Evolutionary conservation across 148 eudicot genomes (phyloP).

Genomic region (Bassia scoparia): DNA sequence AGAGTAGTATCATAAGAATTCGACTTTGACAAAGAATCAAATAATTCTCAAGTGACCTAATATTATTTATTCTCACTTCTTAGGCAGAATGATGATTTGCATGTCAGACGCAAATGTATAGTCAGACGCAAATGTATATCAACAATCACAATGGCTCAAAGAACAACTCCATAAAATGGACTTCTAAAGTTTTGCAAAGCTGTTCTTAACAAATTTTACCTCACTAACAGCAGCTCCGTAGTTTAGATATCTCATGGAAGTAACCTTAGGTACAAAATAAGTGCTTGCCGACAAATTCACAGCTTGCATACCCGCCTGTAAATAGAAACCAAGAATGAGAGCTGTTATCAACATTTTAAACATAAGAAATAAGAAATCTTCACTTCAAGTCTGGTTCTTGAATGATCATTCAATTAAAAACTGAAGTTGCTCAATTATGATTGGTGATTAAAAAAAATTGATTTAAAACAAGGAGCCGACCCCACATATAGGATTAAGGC

Average conservation of each 20-base stretch:
- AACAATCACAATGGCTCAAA: not conserved
- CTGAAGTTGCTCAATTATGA: too few species aligned
- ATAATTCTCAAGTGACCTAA: not conserved
- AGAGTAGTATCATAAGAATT: not conserved
- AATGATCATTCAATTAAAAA: too few species aligned
- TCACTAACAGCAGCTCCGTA: slow-evolving; percentile 95
- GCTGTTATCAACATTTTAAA: not conserved
- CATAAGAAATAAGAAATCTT: not conserved
- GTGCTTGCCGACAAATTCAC: slow-evolving; percentile 69
- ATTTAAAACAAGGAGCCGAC: too few species aligned
- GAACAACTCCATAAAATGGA: not conserved
- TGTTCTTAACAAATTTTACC: slow-evolving; percentile 36
- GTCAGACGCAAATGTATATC: not conserved
- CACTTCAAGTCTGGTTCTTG: not conserved
- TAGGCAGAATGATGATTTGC: not conserved
- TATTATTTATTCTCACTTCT: too few species aligned
- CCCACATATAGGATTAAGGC: too few species aligned
- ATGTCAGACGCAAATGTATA: too few species aligned
- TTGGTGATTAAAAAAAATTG: too few species aligned
- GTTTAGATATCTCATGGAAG: slow-evolving; percentile 59
- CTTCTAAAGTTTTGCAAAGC: not conserved
- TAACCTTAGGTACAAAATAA: slow-evolving; percentile 51
- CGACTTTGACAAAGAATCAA: not conserved
- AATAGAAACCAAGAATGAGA: slow-evolving; percentile 3
- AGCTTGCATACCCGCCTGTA: slow-evolving; percentile 58